Conservation (phyloP, 768 basidiomycete species). For the Suillus alpinus region DNA sequence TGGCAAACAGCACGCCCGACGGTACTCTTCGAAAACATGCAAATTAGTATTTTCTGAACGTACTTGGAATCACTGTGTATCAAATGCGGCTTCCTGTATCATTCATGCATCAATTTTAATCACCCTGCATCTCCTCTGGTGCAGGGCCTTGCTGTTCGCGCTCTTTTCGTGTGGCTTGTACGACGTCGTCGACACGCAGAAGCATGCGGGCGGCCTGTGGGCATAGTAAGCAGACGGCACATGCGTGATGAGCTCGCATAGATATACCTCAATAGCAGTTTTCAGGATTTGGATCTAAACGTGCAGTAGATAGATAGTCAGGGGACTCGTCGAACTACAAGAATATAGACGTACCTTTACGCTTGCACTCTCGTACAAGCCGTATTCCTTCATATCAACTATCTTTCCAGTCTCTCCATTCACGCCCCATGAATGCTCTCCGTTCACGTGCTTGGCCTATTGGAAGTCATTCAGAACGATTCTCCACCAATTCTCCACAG, state of each 20-base stretch:
- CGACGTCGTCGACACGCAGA: slow-evolving; percentile 91
- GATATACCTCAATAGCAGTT: slow-evolving; percentile 86
- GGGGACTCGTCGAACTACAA: background rate
- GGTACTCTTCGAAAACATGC: background rate
- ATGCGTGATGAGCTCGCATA: background rate
- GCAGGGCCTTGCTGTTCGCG: slow-evolving; percentile 50
- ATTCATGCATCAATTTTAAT: slow-evolving; percentile 8
- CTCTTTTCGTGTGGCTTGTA: slow-evolving; percentile 82
- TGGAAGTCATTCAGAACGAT: too few species aligned
- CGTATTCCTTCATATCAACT: slow-evolving; percentile 93
- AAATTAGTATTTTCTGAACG: background rate
- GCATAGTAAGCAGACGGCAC: background rate
- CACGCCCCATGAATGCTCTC: slow-evolving; percentile 90
- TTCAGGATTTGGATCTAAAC: slow-evolving; percentile 89
- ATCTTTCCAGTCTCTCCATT: slow-evolving; percentile 96
- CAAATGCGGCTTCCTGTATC: background rate
- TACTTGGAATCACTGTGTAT: background rate
- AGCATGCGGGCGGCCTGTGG: slow-evolving; percentile 81
- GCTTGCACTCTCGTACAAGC: slow-evolving; percentile 91
- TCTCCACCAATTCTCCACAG: too few species aligned
- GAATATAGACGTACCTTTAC: slow-evolving; percentile 65
- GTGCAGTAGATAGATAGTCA: background rate
- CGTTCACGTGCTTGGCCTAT: slow-evolving; percentile 93
- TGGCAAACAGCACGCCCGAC: background rate
- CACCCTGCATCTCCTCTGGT: slow-evolving; percentile 53